These are phyloP conservation scores for Massariosphaeria phaeospora DNA, from an alignment of 495 filamentous ascomycete species.

Conservation along the genomic window DNA sequence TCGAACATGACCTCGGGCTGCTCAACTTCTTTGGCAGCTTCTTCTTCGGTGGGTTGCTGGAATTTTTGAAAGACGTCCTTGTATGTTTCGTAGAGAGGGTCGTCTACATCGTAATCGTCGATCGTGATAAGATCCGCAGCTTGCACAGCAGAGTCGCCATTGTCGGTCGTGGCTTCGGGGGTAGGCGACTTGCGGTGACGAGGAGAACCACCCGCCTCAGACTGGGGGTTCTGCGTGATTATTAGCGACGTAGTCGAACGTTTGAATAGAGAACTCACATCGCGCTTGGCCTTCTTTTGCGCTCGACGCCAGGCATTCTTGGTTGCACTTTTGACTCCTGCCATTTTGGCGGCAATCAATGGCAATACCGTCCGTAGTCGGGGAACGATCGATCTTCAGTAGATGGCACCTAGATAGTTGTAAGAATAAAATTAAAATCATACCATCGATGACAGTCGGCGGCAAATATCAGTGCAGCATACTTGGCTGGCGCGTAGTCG, in stretches of 20 bases:
- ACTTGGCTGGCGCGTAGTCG: too few relatives aligned
- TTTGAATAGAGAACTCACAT: slow-evolving; percentile 16
- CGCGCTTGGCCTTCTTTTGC: slow-evolving; percentile 34
- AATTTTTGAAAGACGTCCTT: slow-evolving; percentile 76
- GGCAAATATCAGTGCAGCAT: too few relatives aligned
- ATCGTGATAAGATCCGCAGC: slow-evolving; percentile 43
- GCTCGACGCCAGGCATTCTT: slow-evolving; percentile 38
- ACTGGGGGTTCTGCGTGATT: slow-evolving; percentile 2
- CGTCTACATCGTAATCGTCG: slow-evolving; percentile 50
- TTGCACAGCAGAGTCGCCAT: slow-evolving; percentile 17
- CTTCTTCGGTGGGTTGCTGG: slow-evolving; percentile 46
- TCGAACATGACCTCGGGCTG: slow-evolving; percentile 85
- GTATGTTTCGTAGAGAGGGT: slow-evolving; percentile 79
- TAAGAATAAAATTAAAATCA: too few relatives aligned
- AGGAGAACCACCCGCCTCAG: slow-evolving; percentile 7
- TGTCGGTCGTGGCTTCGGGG: slow-evolving; percentile 2
- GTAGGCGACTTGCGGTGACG: slow-evolving; percentile 8
- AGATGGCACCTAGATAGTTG: too few relatives aligned
- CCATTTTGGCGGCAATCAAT: slow-evolving; percentile 12
- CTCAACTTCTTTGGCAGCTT: slow-evolving; percentile 61
- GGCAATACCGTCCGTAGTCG: neutral
- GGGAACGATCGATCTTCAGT: neutral
- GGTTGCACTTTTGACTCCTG: slow-evolving; percentile 22
- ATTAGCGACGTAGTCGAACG: neutral
- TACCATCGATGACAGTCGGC: too few relatives aligned